These are phyloP conservation scores for Oryza officinalis DNA, from an alignment of 176 grass and related monocot genomes.

Conservation along the genomic window DNA sequence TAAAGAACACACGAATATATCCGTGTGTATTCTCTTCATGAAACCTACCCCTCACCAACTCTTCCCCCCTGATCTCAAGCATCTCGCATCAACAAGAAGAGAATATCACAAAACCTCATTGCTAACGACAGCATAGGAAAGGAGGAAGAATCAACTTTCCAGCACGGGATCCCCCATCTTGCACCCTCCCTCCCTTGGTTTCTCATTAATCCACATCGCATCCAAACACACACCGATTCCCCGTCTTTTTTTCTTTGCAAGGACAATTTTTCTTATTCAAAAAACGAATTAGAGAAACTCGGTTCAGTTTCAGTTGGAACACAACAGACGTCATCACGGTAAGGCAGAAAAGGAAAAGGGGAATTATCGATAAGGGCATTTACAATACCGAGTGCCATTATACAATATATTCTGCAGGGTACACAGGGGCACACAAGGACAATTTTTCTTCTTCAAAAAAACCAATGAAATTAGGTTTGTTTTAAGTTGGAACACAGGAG, in stretches of 20 bases:
- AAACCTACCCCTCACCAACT: conserved; percentile 10
- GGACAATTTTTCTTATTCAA: too few species aligned
- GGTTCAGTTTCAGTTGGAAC: too few species aligned
- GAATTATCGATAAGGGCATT: too few species aligned
- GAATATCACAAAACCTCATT: neutral
- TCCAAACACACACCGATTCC: neutral
- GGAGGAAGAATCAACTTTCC: conserved; percentile 31
- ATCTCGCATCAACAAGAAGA: neutral
- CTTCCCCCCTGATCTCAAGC: neutral
- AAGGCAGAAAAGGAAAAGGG: neutral
- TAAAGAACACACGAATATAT: neutral
- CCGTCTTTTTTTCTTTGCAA: too few species aligned
- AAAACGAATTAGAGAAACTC: too few species aligned
- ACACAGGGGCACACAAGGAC: too few species aligned
- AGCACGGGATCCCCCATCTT: neutral
- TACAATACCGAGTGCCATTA: too few species aligned
- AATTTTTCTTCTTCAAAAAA: too few species aligned
- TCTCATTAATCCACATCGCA: neutral
- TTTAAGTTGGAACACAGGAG: too few species aligned
- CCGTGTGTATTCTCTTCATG: neutral
- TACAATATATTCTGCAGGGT: too few species aligned
- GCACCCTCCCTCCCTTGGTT: neutral
- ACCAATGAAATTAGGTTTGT: too few species aligned
- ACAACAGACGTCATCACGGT: too few species aligned
- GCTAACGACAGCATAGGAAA: neutral